These are phyloP conservation scores for Pulveroboletus sp. DNA, from an alignment of 768 basidiomycete genomes.

Conservation along the genomic window DNA sequence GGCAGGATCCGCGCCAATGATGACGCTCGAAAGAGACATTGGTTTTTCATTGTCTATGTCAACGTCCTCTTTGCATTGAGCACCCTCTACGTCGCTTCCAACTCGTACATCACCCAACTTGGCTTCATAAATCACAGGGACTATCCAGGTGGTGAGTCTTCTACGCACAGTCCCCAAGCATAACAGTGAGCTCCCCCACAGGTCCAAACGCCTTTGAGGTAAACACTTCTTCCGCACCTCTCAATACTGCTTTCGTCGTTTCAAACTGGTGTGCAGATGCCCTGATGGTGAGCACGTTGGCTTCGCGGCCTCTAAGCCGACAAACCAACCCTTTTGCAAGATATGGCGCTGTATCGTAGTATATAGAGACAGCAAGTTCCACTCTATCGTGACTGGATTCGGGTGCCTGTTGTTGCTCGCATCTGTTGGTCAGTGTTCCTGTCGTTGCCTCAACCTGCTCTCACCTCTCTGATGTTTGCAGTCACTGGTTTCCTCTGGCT, in stretches of 20 bases:
- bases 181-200: neutral
- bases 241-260: conserved; percentile 28
- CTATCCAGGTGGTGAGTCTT: conserved; percentile 27
- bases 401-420: conserved; percentile 22
- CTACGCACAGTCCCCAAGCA: neutral
- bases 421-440: conserved; percentile 18
- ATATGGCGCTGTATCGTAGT: conserved; percentile 32
- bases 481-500: conserved; percentile 30
- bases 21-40: conserved; percentile 11
- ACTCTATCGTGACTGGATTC: conserved; percentile 11
- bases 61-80: conserved; percentile 25
- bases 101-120: conserved; percentile 25
- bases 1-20: conserved; percentile 11
- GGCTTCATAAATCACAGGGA: conserved; percentile 30
- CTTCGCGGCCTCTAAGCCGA: neutral
- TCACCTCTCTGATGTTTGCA: conserved; percentile 1
- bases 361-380: conserved; percentile 25
- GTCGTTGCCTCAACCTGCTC: neutral
- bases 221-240: conserved; percentile 22
- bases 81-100: conserved; percentile 25
- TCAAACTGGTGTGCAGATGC: conserved; percentile 30
- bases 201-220: conserved; percentile 25
- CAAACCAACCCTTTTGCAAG: conserved; percentile 8
- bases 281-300: conserved; percentile 22
- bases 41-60: conserved; percentile 29